Evolutionary conservation across 2,329 filamentous ascomycete species (phyloP), one percentile per base, ranked within the genome.

Genomic region (Knoxdaviesia proteae): DNA sequence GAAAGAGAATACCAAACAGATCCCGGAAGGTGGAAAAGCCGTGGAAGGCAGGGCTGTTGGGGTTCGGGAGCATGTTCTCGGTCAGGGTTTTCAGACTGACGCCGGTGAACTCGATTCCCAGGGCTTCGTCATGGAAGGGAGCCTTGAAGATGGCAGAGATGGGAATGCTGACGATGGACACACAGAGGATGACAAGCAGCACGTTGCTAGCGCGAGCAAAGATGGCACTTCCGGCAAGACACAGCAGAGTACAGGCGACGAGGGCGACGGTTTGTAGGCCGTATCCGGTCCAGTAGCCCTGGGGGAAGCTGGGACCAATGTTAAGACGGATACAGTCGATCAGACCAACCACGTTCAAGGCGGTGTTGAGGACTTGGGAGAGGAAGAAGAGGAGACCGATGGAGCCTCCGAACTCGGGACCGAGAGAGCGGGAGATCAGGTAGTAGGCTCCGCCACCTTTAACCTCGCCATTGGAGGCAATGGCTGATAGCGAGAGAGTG

Each of bases 371-470:
- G 2, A 82, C 79, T 49, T 84, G 82, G n/a, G 84, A 83, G n/a
- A 92, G 65, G 55, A 90, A 93, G 58, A 92, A 92, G 8, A 93
- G 73, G 30, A 92, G 69, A 2, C 84, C 84, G 48, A 93, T 92
- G 1, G 82, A 84, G 10, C 84, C 84, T 31, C 84, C 84, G 54
- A 93, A 93, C 53, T 93, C 84, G 6, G 84, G 84, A 0, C 84
- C 84, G 4, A 93, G 62, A 38, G 81, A 87, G 47, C 84, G 71
- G 6, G 84, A 92, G 45, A 93, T 92, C 44, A 93, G 64, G 52
- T 88, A 93, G 55, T 93, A 93, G 35, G 84, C 83, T 42, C 84
- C 84, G 9, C 84, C 84, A 9, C 84, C 84, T 51, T 83, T 77
- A 44, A 93, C 84, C 39, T 86, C 87, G 31, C 84, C 84, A 56